Evolutionary conservation across 2,329 filamentous ascomycete species (phyloP).

Genomic region (Apiospora malaysiana): DNA sequence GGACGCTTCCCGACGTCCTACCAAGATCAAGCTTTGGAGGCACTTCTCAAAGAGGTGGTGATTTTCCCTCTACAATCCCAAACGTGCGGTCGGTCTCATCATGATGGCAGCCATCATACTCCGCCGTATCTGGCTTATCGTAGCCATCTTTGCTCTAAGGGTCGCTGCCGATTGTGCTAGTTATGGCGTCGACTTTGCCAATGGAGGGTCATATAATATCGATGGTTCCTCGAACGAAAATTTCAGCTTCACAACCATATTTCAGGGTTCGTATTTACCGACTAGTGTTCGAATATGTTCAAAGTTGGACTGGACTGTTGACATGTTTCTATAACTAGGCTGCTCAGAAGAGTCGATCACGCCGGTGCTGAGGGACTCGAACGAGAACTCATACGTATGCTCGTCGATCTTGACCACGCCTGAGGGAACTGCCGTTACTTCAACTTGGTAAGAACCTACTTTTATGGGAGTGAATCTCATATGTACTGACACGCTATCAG

Average conservation of each 20-base stretch:
- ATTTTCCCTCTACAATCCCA: neutral
- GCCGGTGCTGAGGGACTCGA: constrained; percentile 42
- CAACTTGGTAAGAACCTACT: constrained; percentile 42
- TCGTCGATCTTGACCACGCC: constrained; percentile 43
- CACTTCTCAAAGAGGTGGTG: neutral
- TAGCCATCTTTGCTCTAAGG: constrained; percentile 26
- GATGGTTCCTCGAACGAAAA: constrained; percentile 44
- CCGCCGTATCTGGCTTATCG: neutral
- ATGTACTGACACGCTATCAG: constrained; percentile 27
- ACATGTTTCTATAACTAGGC: constrained; percentile 32
- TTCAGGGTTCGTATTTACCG: constrained; percentile 38
- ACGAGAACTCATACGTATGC: constrained; percentile 42
- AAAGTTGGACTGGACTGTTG: neutral
- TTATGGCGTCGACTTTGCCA: constrained; percentile 46
- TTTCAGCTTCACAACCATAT: constrained; percentile 46
- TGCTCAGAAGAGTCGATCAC: constrained; percentile 42
- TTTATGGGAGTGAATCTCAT: neutral
- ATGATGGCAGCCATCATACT: neutral
- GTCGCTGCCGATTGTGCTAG: constrained; percentile 38
- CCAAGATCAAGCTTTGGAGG: neutral
- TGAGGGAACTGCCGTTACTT: constrained; percentile 42
- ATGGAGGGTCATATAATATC: constrained; percentile 46
- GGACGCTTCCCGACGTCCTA: neutral
- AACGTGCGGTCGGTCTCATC: neutral
- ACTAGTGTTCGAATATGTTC: neutral